Base-by-base conservation (phyloP, 2,329 filamentous ascomycete species). In the Fusarium albidum region DNA sequence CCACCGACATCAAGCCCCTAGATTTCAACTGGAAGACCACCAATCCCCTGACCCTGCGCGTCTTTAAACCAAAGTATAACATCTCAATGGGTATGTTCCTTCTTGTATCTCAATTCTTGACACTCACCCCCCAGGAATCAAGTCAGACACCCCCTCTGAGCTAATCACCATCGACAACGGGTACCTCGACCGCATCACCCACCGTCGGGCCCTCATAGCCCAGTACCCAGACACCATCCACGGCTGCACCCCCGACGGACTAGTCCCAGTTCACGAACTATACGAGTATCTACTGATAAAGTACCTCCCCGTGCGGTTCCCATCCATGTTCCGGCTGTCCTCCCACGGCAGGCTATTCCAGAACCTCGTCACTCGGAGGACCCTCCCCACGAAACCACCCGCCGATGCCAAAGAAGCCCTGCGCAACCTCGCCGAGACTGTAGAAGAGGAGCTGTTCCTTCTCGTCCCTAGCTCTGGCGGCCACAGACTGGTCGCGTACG, bases 141-240 rank as follows among this genome's bases (percentile, higher is more conserved):
- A 74, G 18, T 69, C 71, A 11, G 71, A 76, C 21, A 63, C 71
- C 0, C 77, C 79, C 0, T 80, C 80, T 0, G 76, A 84, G 11
- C 74, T 85, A 12, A 80, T 85, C 56, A 71, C 77, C 11, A 75
- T 85, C 14, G 82, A 85, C 61, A 69, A 66, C 31, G 76, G 81
- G 52, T 85, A 85, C 64, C 68, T 75, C 7, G 63, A 72, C 8
- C 74, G 79, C 3, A 71, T 85, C 21, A 70, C 56, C 1, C 61
- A 72, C 3, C 74, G 81, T 5, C 71, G 72, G 2, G 33, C 58
- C 0, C 70, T 78, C 10, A 73, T 83, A 32, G 43, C 60, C 1
- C 45, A 72, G 3, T 72, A 83, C 52, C 65, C 70, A 2, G 47
- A 63, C 1, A 71, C 71, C 3, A 77, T 80, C 1, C 70, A 79